phyloP scores from a whole-genome alignment of 805 yeast genomes.

The Starmerella bombicola region DNA sequence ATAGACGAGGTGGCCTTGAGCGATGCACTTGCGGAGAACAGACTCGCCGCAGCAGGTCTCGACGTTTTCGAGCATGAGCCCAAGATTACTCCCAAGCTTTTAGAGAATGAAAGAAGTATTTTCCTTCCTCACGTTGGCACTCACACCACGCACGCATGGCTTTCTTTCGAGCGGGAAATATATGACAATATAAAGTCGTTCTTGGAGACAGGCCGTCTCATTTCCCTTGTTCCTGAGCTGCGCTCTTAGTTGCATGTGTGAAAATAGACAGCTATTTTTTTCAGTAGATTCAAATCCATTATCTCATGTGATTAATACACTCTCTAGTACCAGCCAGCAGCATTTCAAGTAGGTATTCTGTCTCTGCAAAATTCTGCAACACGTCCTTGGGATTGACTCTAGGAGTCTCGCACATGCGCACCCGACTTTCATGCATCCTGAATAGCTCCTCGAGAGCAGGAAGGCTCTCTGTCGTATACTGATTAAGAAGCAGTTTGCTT shows the following conservation, averaged over 20 bases:
- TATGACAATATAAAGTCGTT: conserved; percentile 47
- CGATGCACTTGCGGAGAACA: conserved; percentile 40
- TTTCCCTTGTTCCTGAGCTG: conserved; percentile 36
- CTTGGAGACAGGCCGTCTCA: conserved; percentile 50
- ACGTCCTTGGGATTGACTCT: not conserved
- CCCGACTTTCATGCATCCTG: conserved; percentile 1
- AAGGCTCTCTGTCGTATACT: not conserved
- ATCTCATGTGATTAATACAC: not conserved
- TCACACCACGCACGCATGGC: conserved; percentile 56
- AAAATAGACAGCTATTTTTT: too few species aligned
- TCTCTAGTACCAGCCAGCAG: not conserved
- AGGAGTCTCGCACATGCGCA: not conserved
- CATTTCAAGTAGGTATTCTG: not conserved
- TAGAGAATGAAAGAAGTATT: conserved; percentile 40
- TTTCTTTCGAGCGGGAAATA: conserved; percentile 62
- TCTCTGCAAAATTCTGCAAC: not conserved
- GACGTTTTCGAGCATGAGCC: conserved; percentile 63
- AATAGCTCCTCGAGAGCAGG: not conserved
- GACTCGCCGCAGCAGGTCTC: conserved; percentile 45
- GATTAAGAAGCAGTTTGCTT: not conserved
- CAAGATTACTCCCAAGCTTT: conserved; percentile 41
- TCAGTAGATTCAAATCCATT: too few species aligned
- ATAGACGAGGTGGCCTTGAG: conserved; percentile 46
- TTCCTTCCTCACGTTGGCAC: conserved; percentile 88
- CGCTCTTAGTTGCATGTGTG: not conserved